A percentile compares a stretch with the other conserved stretches of the same genome.
These are phyloP conservation scores for Penicillium palitans DNA, from an alignment of 2,329 filamentous ascomycete genomes.

Conservation along the genomic window DNA sequence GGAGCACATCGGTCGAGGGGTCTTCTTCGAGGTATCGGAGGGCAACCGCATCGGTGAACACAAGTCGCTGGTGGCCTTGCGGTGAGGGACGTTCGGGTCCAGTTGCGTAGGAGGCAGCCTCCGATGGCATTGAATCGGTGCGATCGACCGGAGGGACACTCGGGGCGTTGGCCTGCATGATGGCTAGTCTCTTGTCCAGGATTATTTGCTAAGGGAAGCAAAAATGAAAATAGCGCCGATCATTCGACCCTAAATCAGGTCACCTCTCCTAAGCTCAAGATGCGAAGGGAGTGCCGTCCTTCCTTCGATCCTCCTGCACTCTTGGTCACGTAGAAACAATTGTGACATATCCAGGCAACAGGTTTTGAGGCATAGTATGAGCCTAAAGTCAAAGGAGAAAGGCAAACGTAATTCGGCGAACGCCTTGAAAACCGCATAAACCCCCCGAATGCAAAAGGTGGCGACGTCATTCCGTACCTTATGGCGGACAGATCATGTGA, in stretches of 20 bases:
- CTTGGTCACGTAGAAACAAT: slow-evolving; percentile 24
- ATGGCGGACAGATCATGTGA: slow-evolving; percentile 16
- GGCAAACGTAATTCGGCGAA: neutral
- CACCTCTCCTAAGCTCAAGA: slow-evolving; percentile 24
- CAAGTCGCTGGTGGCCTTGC: slow-evolving; percentile 56
- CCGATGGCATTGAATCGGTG: slow-evolving; percentile 25
- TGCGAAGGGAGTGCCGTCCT: slow-evolving; percentile 26
- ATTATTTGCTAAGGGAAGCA: neutral
- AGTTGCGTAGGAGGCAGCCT: slow-evolving; percentile 19
- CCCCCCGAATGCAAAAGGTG: slow-evolving; percentile 12
- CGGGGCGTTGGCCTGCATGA: slow-evolving; percentile 27
- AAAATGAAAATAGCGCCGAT: neutral
- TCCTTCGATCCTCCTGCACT: slow-evolving; percentile 29
- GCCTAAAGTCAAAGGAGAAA: neutral
- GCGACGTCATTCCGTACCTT: slow-evolving; percentile 24
- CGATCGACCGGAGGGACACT: slow-evolving; percentile 25
- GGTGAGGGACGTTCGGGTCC: slow-evolving; percentile 16
- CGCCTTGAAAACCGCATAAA: neutral
- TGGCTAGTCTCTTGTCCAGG: slow-evolving; percentile 5
- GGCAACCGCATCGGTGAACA: slow-evolving; percentile 66
- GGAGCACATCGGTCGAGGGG: slow-evolving; percentile 69
- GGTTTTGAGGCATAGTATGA: slow-evolving; percentile 13
- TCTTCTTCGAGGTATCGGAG: slow-evolving; percentile 84
- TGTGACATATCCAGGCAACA: slow-evolving; percentile 29
- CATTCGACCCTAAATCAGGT: slow-evolving; percentile 15